These are phyloP conservation scores for Aureobasidium uvarum DNA, from an alignment of 2,329 filamentous ascomycete species.

Conservation along the genomic window DNA sequence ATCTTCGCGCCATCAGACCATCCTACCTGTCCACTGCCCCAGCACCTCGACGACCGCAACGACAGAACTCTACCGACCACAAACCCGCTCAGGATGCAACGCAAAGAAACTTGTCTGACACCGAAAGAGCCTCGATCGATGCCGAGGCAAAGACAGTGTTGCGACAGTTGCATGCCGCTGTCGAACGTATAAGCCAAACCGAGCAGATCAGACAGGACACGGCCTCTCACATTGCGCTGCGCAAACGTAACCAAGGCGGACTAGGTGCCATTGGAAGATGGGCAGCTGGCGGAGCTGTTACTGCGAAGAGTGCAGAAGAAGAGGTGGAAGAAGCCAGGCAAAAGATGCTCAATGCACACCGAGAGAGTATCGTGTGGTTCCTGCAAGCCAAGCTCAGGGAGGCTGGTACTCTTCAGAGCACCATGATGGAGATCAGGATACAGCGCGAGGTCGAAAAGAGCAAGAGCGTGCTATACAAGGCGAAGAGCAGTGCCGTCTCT, in stretches of 20 bases:
- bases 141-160: conserved; percentile 81
- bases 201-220: conserved; percentile 80
- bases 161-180: conserved; percentile 78
- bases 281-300: conserved; percentile 57
- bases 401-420: conserved; percentile 74
- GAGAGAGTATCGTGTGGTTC: conserved; percentile 82
- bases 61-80: conserved; percentile 36
- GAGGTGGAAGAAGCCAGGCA: conserved; percentile 67
- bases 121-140: conserved; percentile 82
- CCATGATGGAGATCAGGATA: conserved; percentile 90
- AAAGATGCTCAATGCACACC: conserved; percentile 64
- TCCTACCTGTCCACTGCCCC: conserved; percentile 84
- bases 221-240: conserved; percentile 65
- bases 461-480: conserved; percentile 77
- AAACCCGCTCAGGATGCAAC: conserved; percentile 39
- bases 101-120: conserved; percentile 67
- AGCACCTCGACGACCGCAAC: conserved; percentile 49
- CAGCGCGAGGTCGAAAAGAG: conserved; percentile 84
- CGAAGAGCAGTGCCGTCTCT: conserved; percentile 40
- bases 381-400: conserved; percentile 72
- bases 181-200: conserved; percentile 74
- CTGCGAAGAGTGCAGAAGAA: conserved; percentile 64
- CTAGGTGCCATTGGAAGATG: conserved; percentile 67
- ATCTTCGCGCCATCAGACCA: conserved; percentile 80
- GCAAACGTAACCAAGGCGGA: conserved; percentile 62